These are phyloP conservation scores for Anethum foeniculum DNA, from an alignment of 140 eudicot genomes.

Conservation along the genomic window DNA sequence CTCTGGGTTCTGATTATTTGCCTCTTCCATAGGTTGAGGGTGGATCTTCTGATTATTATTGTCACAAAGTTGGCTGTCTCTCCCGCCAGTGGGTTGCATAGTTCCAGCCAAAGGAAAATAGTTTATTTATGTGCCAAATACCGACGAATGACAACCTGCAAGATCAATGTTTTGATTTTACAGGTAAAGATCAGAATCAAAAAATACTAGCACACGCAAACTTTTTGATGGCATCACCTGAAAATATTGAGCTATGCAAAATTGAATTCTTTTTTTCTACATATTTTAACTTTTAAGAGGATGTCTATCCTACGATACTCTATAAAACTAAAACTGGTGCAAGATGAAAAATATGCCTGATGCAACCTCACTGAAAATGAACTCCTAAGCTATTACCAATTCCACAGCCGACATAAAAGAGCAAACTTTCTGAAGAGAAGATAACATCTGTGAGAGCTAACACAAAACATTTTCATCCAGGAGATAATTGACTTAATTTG, in stretches of 20 bases:
- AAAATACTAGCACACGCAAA: background rate
- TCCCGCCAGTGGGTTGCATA: conserved; percentile 89
- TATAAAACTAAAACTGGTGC: too few relatives aligned
- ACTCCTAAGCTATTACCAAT: background rate
- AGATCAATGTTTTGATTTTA: background rate
- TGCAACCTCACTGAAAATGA: background rate
- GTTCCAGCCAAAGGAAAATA: conserved; percentile 23
- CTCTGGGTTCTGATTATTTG: conserved; percentile 73
- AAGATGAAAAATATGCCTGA: background rate
- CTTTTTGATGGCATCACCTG: background rate
- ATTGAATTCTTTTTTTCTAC: background rate
- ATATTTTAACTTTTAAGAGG: background rate
- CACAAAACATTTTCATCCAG: background rate
- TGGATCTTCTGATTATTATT: conserved; percentile 89
- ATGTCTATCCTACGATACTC: background rate
- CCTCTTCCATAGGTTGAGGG: conserved; percentile 97
- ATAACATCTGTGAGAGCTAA: background rate
- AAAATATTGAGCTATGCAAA: background rate
- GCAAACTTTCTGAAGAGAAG: background rate
- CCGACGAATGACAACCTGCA: conserved; percentile 3
- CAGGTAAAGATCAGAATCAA: background rate
- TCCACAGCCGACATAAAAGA: background rate
- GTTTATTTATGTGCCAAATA: background rate
- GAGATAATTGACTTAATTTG: background rate
- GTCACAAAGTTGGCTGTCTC: conserved; percentile 69